Evolutionary conservation across 208 protist species (phyloP).

Genomic region (Naegleria lovaniensis): DNA sequence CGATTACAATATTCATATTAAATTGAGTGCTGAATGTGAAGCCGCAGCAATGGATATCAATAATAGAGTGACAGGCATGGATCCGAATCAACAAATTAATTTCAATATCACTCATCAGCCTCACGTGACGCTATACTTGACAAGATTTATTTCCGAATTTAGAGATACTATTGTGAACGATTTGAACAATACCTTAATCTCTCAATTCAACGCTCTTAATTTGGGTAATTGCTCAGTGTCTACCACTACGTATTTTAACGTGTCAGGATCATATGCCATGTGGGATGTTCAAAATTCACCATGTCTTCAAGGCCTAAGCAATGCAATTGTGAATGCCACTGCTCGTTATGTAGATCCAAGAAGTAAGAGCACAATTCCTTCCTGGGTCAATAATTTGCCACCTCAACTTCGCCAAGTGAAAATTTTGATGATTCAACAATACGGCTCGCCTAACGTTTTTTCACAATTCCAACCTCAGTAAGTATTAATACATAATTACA

Average conservation of each 20-base stretch:
- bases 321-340: slow-evolving; percentile 16
- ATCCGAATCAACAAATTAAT: neutral
- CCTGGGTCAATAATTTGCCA: slow-evolving; percentile 28
- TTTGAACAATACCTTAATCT: neutral
- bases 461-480: slow-evolving; percentile 32
- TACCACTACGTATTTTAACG: neutral
- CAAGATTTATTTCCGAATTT: neutral
- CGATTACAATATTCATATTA: neutral
- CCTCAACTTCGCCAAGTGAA: slow-evolving; percentile 13
- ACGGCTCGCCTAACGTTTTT: slow-evolving; percentile 36
- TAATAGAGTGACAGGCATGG: neutral
- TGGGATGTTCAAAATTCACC: neutral
- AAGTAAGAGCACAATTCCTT: slow-evolving; percentile 24
- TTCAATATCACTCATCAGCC: neutral
- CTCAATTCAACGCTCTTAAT: neutral
- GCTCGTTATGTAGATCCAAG: neutral
- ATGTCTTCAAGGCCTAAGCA: neutral
- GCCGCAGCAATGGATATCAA: neutral
- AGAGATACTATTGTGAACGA: neutral
- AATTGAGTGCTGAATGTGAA: neutral
- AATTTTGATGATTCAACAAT: slow-evolving; percentile 29
- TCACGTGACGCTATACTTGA: slow-evolving; percentile 34
- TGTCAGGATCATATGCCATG: neutral
- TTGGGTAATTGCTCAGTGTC: too few relatives aligned
- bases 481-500: too few relatives aligned